Evolutionary conservation across 2,329 filamentous ascomycete species (phyloP), one percentile per base, ranked within the genome.

Genomic region (Parascedosporium putredinis): DNA sequence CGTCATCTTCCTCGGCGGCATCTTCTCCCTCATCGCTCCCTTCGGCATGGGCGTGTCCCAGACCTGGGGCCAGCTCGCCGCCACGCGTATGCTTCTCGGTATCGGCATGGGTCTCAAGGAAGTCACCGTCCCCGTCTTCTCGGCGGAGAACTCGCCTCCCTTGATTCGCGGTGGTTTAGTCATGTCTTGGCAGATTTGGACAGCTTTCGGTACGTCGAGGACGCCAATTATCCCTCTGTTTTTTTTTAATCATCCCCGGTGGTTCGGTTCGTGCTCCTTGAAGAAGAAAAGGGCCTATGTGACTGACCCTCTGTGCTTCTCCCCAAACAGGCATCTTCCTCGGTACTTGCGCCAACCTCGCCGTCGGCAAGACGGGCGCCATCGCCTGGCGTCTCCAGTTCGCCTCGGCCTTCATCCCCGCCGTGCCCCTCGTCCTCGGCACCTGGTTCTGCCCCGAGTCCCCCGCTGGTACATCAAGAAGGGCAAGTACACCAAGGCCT

Each of bases 381-480:
- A 75, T 81, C 33, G 67, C 75, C 4, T 81, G 77, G 78, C 67
- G 78, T 29, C 61, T 79, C 22, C 76, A 78, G 59, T 62, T 81
- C 5, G 75, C 49, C 8, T 82, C 80, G 2, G 79, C 83, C 2
- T 79, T 84, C 46, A 74, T 84, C 31, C 81, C 82, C 1, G 79
- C 81, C 0, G 62, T 86, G 1, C 79, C 81, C 6, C 66, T 86
- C 4, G 60, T 81, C 8, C 14, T 79, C 0, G 64, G 68, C 9
- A 67, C 83, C 23, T 85, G 69, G 55, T 72, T 82, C 55, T 83
- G 79, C 54, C 80, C 80, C 0, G 79, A 84, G 57, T 82, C 78
- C 2, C 81, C 2, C 72, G 80, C 49, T 86, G 81, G 80, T 76
- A 73, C 50, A 76, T 85, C 62, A 82, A 82, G 60, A 83, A 82